phyloP scores from a whole-genome alignment of 805 yeast species.

The Vanderwaltozyma yarrowii region DNA sequence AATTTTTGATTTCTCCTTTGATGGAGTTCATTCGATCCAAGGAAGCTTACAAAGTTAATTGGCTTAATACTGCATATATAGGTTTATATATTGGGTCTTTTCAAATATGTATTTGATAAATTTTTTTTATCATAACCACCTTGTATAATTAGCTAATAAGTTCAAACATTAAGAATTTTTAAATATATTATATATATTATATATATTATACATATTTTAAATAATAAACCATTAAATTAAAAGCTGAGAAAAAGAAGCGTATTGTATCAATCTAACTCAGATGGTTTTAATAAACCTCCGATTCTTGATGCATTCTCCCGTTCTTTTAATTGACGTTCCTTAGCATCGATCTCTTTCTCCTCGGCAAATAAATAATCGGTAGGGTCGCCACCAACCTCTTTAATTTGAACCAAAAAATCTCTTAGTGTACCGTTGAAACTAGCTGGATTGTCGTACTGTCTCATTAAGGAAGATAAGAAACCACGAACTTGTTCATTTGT shows the following conservation, averaged over 20 bases:
- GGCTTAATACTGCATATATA: too few relatives aligned
- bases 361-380: slow-evolving; percentile 88
- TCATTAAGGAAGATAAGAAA: slow-evolving; percentile 64
- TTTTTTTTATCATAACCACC: too few relatives aligned
- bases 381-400: slow-evolving; percentile 87
- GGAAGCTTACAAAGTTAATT: too few relatives aligned
- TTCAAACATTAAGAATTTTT: too few relatives aligned
- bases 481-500: slow-evolving; percentile 66
- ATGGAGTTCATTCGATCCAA: too few relatives aligned
- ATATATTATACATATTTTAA: too few relatives aligned
- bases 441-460: slow-evolving; percentile 53
- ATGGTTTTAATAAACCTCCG: slow-evolving; percentile 85
- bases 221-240: background rate
- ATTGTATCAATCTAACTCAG: slow-evolving; percentile 34
- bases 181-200: too few relatives aligned
- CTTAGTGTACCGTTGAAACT: slow-evolving; percentile 73
- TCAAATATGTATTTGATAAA: too few relatives aligned
- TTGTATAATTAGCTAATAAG: too few relatives aligned
- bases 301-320: slow-evolving; percentile 69
- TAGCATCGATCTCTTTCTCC: slow-evolving; percentile 52
- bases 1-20: background rate
- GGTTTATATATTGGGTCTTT: too few relatives aligned
- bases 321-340: slow-evolving; percentile 53
- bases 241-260: background rate
- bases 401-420: slow-evolving; percentile 89